Evolutionary conservation across 139 green algal genomes (phyloP), one percentile per base, ranked within the genome.

Genomic region (Micractinium conductrix): DNA sequence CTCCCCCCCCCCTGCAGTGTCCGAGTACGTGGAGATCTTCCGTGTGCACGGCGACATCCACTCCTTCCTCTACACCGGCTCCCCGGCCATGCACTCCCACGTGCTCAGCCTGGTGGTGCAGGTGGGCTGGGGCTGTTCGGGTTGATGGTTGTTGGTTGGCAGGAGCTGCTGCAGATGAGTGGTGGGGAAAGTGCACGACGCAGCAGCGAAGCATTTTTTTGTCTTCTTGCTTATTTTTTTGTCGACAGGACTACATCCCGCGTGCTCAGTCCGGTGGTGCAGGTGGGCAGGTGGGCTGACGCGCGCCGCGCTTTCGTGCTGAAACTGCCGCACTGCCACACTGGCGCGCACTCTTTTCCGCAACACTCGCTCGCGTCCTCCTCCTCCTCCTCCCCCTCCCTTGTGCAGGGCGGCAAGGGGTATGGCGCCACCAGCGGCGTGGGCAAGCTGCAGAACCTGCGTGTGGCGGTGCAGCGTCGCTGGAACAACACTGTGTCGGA

Each of bases 61-160:
- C 81, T 96, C 96, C 16, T 95, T 92, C 86, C 90, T 99, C 60
- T 99, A 99, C 91, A 99, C 97, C 33, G 91, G 86, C 63, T 90
- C 85, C 2, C 91, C 93, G 37, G 95, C 95, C 37, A 97, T 98
- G 94, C 95, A 98, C 88, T n/a, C 24, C 5, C 35, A 45, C 71
- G 33, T 50, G 33, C 37, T 80, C 24, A 19, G 33, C 42, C 28
- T 58, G 14, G 48, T 58, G 48, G 14, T 58, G 48, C 48, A 58
- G 48, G 48, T 58, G 48, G 48, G 48, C 12, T 58, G 48, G 48
- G 48, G 48, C 14, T 10, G 9, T 12, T 12, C 14, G 44, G 67
- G 44, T 79, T 19, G 2, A n/a, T 84, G 67, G 30, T 40, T 14
- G 12, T 10, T 14, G 48, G 14, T 58, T 58, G 10, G 48, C 12